Conservation (phyloP, 768 basidiomycete species). For the Pisolithus microcarpus region DNA sequence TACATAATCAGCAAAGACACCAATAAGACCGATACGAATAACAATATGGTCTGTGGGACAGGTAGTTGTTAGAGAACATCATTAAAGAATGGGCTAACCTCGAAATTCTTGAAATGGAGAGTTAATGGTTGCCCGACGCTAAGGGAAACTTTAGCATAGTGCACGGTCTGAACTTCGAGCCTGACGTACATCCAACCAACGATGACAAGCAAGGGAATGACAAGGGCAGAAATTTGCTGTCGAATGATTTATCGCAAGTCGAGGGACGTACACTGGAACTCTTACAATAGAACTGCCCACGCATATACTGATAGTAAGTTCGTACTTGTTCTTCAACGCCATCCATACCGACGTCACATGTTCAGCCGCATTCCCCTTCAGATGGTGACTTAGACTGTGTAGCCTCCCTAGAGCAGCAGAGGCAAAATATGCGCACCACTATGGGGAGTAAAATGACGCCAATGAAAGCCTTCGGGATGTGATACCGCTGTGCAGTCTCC, state of each 20-base stretch:
- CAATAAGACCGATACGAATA: constrained; percentile 84
- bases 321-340: constrained; percentile 73
- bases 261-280: constrained; percentile 6
- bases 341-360: constrained; percentile 84
- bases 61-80: neutral
- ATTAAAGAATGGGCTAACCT: constrained; percentile 36
- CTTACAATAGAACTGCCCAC: constrained; percentile 77
- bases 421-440: constrained; percentile 46
- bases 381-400: neutral
- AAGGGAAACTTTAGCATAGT: constrained; percentile 3
- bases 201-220: constrained; percentile 81
- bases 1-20: constrained; percentile 78
- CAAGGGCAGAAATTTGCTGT: constrained; percentile 82
- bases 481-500: constrained; percentile 75
- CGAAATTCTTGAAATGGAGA: constrained; percentile 80
- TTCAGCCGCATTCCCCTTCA: constrained; percentile 71
- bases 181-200: constrained; percentile 74
- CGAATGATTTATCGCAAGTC: neutral
- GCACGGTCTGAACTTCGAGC: constrained; percentile 6
- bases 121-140: constrained; percentile 68
- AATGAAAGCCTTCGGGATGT: constrained; percentile 80
- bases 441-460: constrained; percentile 83
- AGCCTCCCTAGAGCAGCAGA: neutral
- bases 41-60: constrained; percentile 56
- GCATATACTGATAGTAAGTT: constrained; percentile 71